Base-by-base conservation (phyloP, 768 basidiomycete species). In the Kwoniella dendrophila region DNA sequence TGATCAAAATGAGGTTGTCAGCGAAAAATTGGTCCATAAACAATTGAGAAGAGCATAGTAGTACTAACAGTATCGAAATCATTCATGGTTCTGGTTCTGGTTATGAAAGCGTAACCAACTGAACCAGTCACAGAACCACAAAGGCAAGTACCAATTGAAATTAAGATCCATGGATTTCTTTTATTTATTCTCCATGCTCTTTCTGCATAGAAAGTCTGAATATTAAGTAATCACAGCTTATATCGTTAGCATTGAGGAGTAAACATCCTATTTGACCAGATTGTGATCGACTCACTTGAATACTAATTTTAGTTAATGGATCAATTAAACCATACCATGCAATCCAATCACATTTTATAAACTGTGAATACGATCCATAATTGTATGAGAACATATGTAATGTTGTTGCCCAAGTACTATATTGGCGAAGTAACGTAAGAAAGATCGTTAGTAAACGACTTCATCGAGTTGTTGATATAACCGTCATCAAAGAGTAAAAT, bases 271-370 rank as follows among this genome's bases (percentile, higher is more conserved):
- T 38, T 8, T 8, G 8, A 18, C 36, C 22, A 7, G 20, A 20
- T 29, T 14, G 24, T 4, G 20, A 26, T 47, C 3, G 11, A 48
- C 60, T 56, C 53, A 62, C 60, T 30, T 62, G 60, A 6, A 62
- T 48, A 32, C 60, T 62, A 47, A 62, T 55, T 43, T 62, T 62
- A 20, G 60, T 62, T 36, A 62, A 34, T 4, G 60, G 60, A 27
- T 62, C 60, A 18, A 62, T 16, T 3, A 62, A 29, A 32, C 60
- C 60, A 30, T 62, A 62, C 60, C 60, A 62, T 49, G 60, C 60
- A 26, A 62, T 56, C 60, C 60, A 62, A 26, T 62, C 47, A 47
- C 60, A 62, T 56, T 54, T 49, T 20, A 48, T 43, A 27, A 62
- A 62, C 27, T 62, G 60, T 12, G 38, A 36, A 38, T 62, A 62